Percentiles rank a stretch among this genome's conserved stretches.
Evolutionary conservation across 176 grass and related monocot genomes (phyloP).

Genomic region (Ananas comosus): DNA sequence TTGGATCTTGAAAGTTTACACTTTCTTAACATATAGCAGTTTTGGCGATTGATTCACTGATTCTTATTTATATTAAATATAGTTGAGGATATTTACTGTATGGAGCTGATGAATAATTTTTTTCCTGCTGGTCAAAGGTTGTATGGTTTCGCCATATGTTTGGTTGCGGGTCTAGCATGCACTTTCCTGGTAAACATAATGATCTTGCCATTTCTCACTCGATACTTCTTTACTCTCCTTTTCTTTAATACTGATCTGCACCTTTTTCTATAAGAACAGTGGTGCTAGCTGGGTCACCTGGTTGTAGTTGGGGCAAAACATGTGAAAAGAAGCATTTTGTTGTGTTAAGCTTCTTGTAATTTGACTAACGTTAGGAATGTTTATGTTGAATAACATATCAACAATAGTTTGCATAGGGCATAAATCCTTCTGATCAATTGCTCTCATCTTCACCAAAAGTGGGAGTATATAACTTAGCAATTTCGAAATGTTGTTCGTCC

Average conservation of each 20-base stretch:
- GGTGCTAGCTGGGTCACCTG: no score
- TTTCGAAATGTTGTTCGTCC: no score
- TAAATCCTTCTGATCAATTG: background rate
- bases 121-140: constrained; percentile 49
- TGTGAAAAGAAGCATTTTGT: background rate
- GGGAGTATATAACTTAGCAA: no score
- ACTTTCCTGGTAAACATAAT: constrained; percentile 65
- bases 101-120: constrained; percentile 17
- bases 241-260: background rate
- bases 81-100: background rate
- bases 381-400: background rate
- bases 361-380: background rate
- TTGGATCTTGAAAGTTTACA: background rate
- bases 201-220: background rate
- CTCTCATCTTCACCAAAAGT: no score
- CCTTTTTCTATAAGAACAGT: no score
- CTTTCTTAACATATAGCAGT: background rate
- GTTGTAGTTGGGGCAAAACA: no score
- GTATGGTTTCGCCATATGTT: constrained; percentile 88
- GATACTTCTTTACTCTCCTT: background rate
- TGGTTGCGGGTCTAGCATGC: constrained; percentile 69
- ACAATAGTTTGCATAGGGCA: background rate
- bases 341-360: background rate
- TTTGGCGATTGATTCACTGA: background rate
- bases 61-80: background rate